Conservation (phyloP, 2,329 filamentous ascomycete genomes). For the Daldinia sp. region DNA sequence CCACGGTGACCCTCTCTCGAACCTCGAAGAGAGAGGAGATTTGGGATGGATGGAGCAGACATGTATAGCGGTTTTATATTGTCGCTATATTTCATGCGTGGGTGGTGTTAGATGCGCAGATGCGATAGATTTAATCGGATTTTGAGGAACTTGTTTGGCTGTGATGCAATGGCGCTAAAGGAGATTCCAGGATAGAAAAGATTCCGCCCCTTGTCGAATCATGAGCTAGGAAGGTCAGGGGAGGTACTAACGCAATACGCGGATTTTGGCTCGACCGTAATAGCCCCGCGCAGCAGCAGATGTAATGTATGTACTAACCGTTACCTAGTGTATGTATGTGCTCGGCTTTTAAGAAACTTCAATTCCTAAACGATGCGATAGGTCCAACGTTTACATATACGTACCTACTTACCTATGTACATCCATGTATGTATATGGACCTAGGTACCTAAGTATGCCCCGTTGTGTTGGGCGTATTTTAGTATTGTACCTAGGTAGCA, state of each 20-base stretch:
- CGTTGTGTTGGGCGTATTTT: conserved; percentile 12
- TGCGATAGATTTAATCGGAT: neutral
- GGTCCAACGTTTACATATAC: neutral
- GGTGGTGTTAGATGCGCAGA: neutral
- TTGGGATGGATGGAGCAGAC: conserved; percentile 79
- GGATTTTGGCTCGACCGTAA: conserved; percentile 14
- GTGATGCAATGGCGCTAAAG: conserved; percentile 25
- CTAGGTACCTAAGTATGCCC: too few species aligned
- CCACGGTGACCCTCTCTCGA: conserved; percentile 55
- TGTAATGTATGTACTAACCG: too few species aligned
- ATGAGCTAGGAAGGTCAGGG: too few species aligned
- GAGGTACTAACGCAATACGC: neutral
- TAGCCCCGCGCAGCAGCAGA: conserved; percentile 9
- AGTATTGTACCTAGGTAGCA: too few species aligned
- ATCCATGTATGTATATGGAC: neutral
- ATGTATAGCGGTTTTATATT: conserved; percentile 53
- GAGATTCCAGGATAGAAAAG: neutral
- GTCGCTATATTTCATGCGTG: neutral
- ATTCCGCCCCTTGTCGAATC: conserved; percentile 8
- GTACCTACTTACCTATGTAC: neutral
- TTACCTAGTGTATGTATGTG: too few species aligned
- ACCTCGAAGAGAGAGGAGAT: conserved; percentile 69
- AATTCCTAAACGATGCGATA: neutral
- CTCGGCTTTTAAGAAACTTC: neutral
- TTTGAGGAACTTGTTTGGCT: conserved; percentile 6